These are phyloP conservation scores for Mrakiaceae sp. DNA, from an alignment of 1,284 basidiomycete species.

Conservation along the genomic window DNA sequence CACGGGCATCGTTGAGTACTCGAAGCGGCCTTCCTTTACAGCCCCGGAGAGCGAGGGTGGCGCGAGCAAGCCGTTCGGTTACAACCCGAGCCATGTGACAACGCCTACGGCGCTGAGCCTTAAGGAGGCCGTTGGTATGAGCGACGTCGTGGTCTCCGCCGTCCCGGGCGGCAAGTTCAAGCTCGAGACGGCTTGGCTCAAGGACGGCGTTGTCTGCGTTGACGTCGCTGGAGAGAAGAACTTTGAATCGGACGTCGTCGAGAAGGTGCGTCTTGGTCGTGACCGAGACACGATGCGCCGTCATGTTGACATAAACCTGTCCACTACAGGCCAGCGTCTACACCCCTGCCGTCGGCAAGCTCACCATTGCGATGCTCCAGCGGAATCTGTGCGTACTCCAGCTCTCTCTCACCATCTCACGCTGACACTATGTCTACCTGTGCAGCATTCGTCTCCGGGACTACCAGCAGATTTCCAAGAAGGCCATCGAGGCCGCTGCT, in stretches of 20 bases:
- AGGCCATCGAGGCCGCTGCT: constrained; percentile 15
- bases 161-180: constrained; percentile 83
- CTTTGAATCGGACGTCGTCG: constrained; percentile 83
- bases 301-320: neutral
- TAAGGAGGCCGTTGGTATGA: constrained; percentile 64
- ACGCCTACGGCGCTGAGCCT: constrained; percentile 49
- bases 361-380: constrained; percentile 92
- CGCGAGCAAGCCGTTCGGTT: neutral
- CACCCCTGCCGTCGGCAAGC: constrained; percentile 87
- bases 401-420: neutral
- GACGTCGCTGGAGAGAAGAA: constrained; percentile 96
- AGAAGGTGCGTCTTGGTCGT: constrained; percentile 49
- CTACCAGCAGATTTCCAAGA: constrained; percentile 38
- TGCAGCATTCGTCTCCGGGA: constrained; percentile 58
- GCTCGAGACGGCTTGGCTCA: constrained; percentile 74
- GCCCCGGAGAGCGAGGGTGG: neutral
- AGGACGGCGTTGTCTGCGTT: constrained; percentile 83
- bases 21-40: constrained; percentile 54
- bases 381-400: constrained; percentile 63
- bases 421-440: neutral
- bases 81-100: constrained; percentile 70
- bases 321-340: constrained; percentile 67
- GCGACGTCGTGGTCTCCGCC: constrained; percentile 83
- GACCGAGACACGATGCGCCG: constrained; percentile 20
- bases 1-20: constrained; percentile 57